These are phyloP conservation scores for Geotrichum armillariae DNA, from an alignment of 1,139 yeast species.

Conservation along the genomic window DNA sequence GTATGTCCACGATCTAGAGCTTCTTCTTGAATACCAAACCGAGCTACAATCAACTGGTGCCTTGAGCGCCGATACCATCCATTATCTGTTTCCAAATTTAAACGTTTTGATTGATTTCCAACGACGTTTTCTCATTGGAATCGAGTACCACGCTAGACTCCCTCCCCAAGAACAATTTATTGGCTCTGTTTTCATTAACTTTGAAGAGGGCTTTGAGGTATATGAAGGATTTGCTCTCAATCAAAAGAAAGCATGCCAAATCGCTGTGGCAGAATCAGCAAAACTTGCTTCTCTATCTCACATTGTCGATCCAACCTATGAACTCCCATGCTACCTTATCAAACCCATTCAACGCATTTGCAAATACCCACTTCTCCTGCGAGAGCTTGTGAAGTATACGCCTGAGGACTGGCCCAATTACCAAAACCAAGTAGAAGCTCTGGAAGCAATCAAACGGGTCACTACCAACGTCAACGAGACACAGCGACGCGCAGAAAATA, in stretches of 20 bases:
- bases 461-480: slow-evolving; percentile 93
- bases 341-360: slow-evolving; percentile 95
- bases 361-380: slow-evolving; percentile 82
- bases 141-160: slow-evolving; percentile 82
- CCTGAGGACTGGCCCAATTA: slow-evolving; percentile 55
- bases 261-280: slow-evolving; percentile 63
- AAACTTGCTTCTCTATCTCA: slow-evolving; percentile 57
- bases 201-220: slow-evolving; percentile 77
- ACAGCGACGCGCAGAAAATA: slow-evolving; percentile 87
- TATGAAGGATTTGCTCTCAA: slow-evolving; percentile 85
- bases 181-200: slow-evolving; percentile 79
- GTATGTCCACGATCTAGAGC: slow-evolving; percentile 86
- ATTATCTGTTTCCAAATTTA: slow-evolving; percentile 82
- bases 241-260: slow-evolving; percentile 84
- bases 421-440: slow-evolving; percentile 69
- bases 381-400: slow-evolving; percentile 69
- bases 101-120: slow-evolving; percentile 87
- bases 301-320: slow-evolving; percentile 81
- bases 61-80: slow-evolving; percentile 76
- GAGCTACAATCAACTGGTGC: slow-evolving; percentile 66
- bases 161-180: slow-evolving; percentile 78
- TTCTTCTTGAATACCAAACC: slow-evolving; percentile 62
- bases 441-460: slow-evolving; percentile 64
- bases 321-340: slow-evolving; percentile 81
- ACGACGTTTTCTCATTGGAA: slow-evolving; percentile 79